Conservation (phyloP, 805 yeast genomes). For the Saccharomycopsis fermentans region DNA sequence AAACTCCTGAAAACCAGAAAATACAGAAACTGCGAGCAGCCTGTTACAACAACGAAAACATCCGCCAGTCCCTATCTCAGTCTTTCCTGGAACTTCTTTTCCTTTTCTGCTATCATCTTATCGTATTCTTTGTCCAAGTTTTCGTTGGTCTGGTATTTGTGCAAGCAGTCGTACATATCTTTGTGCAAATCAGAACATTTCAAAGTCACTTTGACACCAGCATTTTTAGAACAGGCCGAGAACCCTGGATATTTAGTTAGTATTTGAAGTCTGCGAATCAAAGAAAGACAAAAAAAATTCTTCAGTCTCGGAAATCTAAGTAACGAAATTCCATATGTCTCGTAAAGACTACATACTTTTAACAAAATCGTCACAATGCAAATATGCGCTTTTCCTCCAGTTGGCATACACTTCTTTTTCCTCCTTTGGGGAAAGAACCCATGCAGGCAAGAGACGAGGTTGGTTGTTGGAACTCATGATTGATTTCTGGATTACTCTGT, state of each 20-base stretch:
- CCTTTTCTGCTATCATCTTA: slow-evolving; percentile 48
- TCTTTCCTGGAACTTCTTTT: slow-evolving; percentile 15
- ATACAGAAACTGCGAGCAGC: too few species aligned
- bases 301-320: too few species aligned
- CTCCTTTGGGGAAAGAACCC: slow-evolving; percentile 71
- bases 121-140: slow-evolving; percentile 65
- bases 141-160: slow-evolving; percentile 47
- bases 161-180: slow-evolving; percentile 54
- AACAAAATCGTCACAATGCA: slow-evolving; percentile 57
- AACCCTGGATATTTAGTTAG: slow-evolving; percentile 69
- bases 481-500: too few species aligned
- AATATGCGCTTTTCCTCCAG: slow-evolving; percentile 59
- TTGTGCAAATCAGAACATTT: slow-evolving; percentile 51
- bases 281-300: slow-evolving; percentile 34
- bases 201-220: slow-evolving; percentile 58
- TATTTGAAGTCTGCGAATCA: slow-evolving; percentile 44
- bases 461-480: not conserved
- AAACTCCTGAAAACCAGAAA: too few species aligned
- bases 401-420: slow-evolving; percentile 63
- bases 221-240: slow-evolving; percentile 52
- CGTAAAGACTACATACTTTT: slow-evolving; percentile 54
- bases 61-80: too few species aligned
- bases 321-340: too few species aligned
- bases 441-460: slow-evolving; percentile 41
- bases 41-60: too few species aligned